These are phyloP conservation scores for Neocatenulostroma microsporum DNA, from an alignment of 2,329 filamentous ascomycete species.

Conservation along the genomic window DNA sequence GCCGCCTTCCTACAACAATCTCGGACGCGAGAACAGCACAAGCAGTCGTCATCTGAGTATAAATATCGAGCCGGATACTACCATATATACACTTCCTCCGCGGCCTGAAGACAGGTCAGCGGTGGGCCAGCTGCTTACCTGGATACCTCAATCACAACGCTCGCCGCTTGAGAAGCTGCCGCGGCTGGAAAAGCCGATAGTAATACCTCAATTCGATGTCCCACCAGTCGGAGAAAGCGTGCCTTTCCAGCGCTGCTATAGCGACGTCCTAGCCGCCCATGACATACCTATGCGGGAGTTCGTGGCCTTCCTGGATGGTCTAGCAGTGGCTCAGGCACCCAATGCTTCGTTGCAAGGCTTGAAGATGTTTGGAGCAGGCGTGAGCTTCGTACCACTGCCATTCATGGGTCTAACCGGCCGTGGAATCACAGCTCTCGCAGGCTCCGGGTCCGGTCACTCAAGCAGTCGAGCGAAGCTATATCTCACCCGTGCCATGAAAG, in stretches of 20 bases:
- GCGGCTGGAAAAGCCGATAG: conserved; percentile 1
- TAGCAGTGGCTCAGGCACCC: conserved; percentile 6
- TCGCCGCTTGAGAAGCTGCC: background rate
- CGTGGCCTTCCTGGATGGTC: conserved; percentile 8
- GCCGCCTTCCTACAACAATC: conserved; percentile 4
- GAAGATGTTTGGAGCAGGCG: conserved; percentile 4
- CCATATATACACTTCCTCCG: background rate
- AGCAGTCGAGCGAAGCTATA: conserved; percentile 4
- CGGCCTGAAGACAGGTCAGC: conserved; percentile 4
- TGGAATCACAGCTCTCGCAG: conserved; percentile 5
- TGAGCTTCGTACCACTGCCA: conserved; percentile 2
- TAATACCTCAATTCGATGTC: conserved; percentile 8
- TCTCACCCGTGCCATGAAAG: conserved; percentile 2
- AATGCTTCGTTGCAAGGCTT: conserved; percentile 5
- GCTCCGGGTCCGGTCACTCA: conserved; percentile 3
- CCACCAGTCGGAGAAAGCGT: conserved; percentile 8
- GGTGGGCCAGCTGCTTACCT: conserved; percentile 6
- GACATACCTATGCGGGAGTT: conserved; percentile 21
- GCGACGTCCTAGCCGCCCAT: conserved; percentile 12
- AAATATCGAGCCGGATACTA: conserved; percentile 2
- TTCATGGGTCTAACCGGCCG: background rate
- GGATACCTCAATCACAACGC: conserved; percentile 2
- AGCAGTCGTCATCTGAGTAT: background rate
- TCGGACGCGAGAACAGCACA: background rate
- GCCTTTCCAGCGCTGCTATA: conserved; percentile 10